phyloP scores from a whole-genome alignment of 2,329 filamentous ascomycete species.

The Tolypocladium paradoxum region DNA sequence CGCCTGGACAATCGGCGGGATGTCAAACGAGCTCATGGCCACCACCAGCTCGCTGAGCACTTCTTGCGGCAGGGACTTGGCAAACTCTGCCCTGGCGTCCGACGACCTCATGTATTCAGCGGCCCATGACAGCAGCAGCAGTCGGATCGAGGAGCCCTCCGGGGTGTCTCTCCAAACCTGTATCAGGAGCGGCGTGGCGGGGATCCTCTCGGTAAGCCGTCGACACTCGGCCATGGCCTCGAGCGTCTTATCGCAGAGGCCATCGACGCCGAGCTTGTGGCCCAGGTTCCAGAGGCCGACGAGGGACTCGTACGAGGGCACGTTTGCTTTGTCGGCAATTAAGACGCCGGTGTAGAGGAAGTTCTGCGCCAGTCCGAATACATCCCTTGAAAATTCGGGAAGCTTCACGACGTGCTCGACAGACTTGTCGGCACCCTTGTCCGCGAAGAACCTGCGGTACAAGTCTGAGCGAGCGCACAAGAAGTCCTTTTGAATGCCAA shows the following conservation, averaged over 20 bases:
- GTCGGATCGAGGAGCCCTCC: slow-evolving; percentile 47
- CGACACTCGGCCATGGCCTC: slow-evolving; percentile 47
- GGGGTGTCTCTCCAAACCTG: slow-evolving; percentile 53
- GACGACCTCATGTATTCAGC: slow-evolving; percentile 53
- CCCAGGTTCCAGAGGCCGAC: slow-evolving; percentile 48
- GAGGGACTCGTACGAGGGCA: slow-evolving; percentile 43
- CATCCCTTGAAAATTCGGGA: slow-evolving; percentile 33
- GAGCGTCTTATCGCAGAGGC: slow-evolving; percentile 45
- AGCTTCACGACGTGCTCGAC: slow-evolving; percentile 41
- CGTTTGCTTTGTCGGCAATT: slow-evolving; percentile 26
- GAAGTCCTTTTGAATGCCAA: slow-evolving; percentile 49
- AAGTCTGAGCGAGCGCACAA: slow-evolving; percentile 39
- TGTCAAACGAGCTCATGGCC: slow-evolving; percentile 46
- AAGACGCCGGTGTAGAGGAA: slow-evolving; percentile 43
- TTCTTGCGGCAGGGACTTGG: slow-evolving; percentile 49
- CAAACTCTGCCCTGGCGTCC: slow-evolving; percentile 45
- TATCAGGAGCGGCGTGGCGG: slow-evolving; percentile 46
- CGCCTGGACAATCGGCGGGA: slow-evolving; percentile 20
- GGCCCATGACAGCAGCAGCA: slow-evolving; percentile 49
- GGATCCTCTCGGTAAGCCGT: slow-evolving; percentile 41
- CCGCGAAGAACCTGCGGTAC: slow-evolving; percentile 35
- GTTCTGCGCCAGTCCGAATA: slow-evolving; percentile 45
- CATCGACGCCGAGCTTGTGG: slow-evolving; percentile 38
- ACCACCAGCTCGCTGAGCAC: slow-evolving; percentile 53
- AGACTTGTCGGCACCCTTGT: slow-evolving; percentile 20